phyloP scores from a whole-genome alignment of 2,329 filamentous ascomycete species.

The Pseudogymnoascus sp. region DNA sequence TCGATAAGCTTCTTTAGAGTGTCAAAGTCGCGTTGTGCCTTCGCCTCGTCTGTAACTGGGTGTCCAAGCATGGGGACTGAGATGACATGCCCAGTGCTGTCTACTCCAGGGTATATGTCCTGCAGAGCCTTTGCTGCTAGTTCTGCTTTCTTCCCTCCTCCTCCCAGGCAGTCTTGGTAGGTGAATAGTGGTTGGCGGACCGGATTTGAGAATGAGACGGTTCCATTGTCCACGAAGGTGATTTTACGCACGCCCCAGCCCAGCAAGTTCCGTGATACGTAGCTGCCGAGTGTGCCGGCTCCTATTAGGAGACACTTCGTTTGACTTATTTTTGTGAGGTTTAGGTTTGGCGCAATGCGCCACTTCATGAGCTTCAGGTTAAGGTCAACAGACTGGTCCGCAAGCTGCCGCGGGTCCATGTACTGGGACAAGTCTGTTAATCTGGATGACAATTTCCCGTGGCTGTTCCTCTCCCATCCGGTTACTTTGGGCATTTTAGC shows the following conservation, averaged over 20 bases:
- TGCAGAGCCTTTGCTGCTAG: slow-evolving; percentile 72
- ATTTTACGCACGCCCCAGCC: slow-evolving; percentile 95
- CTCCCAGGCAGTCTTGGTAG: slow-evolving; percentile 79
- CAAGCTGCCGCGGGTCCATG: slow-evolving; percentile 81
- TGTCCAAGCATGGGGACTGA: slow-evolving; percentile 95
- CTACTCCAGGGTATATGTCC: slow-evolving; percentile 85
- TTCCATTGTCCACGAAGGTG: slow-evolving; percentile 89
- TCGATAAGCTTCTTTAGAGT: slow-evolving; percentile 67
- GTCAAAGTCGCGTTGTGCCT: slow-evolving; percentile 65
- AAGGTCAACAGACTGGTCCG: slow-evolving; percentile 89
- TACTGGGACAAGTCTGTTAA: slow-evolving; percentile 81
- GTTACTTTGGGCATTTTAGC: slow-evolving; percentile 74
- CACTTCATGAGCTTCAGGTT: slow-evolving; percentile 99
- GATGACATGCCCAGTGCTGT: slow-evolving; percentile 69
- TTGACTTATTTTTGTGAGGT: slow-evolving; percentile 81
- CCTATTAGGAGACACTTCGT: slow-evolving; percentile 87
- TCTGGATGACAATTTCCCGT: slow-evolving; percentile 68
- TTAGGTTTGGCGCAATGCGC: slow-evolving; percentile 81
- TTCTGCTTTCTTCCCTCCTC: slow-evolving; percentile 74
- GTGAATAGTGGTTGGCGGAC: slow-evolving; percentile 89
- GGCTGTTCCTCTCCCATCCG: slow-evolving; percentile 83
- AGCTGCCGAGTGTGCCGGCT: slow-evolving; percentile 86
- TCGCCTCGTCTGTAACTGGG: slow-evolving; percentile 64
- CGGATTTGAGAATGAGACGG: slow-evolving; percentile 91
- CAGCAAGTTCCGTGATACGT: slow-evolving; percentile 84